A percentile compares a stretch with the other conserved stretches of the same genome.
These are phyloP conservation scores for Xylaria sp. DNA, from an alignment of 2,329 filamentous ascomycete species.

Conservation along the genomic window DNA sequence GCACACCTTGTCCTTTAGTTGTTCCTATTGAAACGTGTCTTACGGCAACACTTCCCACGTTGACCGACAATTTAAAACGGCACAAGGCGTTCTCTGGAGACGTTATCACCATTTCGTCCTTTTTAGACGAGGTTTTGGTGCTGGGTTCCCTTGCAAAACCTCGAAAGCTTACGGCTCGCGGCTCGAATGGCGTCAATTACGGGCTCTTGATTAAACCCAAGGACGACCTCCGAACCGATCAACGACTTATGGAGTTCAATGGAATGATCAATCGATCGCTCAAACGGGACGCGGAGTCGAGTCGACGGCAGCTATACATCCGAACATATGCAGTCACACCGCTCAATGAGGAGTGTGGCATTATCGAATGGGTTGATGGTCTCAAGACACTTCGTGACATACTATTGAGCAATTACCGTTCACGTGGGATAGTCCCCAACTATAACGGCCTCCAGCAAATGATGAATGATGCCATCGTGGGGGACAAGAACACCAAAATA, in stretches of 20 bases:
- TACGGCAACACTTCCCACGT: slow-evolving; percentile 80
- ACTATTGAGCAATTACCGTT: slow-evolving; percentile 79
- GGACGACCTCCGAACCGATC: slow-evolving; percentile 96
- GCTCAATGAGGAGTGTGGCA: slow-evolving; percentile 95
- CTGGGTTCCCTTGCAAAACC: slow-evolving; percentile 92
- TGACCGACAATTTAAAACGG: slow-evolving; percentile 75
- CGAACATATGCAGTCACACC: slow-evolving; percentile 97
- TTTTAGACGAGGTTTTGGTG: slow-evolving; percentile 89
- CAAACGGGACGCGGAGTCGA: slow-evolving; percentile 90
- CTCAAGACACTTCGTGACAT: slow-evolving; percentile 95
- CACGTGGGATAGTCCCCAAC: slow-evolving; percentile 75
- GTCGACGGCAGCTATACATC: slow-evolving; percentile 90
- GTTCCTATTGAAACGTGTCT: slow-evolving; percentile 89
- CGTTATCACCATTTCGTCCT: slow-evolving; percentile 81
- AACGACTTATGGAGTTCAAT: slow-evolving; percentile 99
- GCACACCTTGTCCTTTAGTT: slow-evolving; percentile 83
- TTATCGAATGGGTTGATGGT: slow-evolving; percentile 98
- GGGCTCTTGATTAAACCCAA: slow-evolving; percentile 96
- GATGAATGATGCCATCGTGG: slow-evolving; percentile 70
- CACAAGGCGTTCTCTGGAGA: slow-evolving; percentile 91
- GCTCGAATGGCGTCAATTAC: slow-evolving; percentile 88
- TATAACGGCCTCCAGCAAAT: slow-evolving; percentile 72
- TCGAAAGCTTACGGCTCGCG: slow-evolving; percentile 85
- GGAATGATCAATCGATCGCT: slow-evolving; percentile 95
- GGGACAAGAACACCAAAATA: slow-evolving; percentile 69